A percentile compares a stretch with the other conserved stretches of the same genome.
Conservation (phyloP, 352 stramenopile species). For the Globisporangium heterothallicum region DNA sequence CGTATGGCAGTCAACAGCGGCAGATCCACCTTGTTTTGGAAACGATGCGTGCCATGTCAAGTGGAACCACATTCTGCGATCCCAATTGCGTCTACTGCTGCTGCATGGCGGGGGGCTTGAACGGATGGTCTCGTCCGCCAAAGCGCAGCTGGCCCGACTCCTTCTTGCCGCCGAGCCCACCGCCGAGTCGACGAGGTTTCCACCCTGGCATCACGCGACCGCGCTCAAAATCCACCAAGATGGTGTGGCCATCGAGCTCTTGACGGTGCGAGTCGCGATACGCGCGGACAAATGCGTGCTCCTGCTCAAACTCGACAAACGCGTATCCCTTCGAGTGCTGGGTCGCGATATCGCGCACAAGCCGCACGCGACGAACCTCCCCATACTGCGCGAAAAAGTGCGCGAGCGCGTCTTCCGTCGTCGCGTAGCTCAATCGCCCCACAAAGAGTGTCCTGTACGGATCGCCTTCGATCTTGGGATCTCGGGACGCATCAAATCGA, state of each 20-base stretch:
- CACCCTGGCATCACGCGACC: constrained; percentile 72
- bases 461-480: constrained; percentile 62
- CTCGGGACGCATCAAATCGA: constrained; percentile 43
- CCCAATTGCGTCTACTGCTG: too few species aligned
- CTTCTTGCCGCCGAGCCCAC: constrained; percentile 69
- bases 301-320: constrained; percentile 66
- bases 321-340: constrained; percentile 69
- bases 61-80: too few species aligned
- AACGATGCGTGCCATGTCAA: too few species aligned
- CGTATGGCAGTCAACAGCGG: too few species aligned
- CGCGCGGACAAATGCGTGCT: constrained; percentile 48
- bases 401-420: constrained; percentile 41
- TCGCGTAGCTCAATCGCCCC: constrained; percentile 48
- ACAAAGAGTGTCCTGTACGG: constrained; percentile 72
- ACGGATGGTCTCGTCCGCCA: constrained; percentile 68
- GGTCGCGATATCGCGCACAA: constrained; percentile 64
- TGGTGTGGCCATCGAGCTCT: constrained; percentile 46
- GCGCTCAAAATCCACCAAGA: constrained; percentile 79
- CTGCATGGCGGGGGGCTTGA: constrained; percentile 31
- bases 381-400: constrained; percentile 46
- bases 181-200: constrained; percentile 76
- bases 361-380: constrained; percentile 35
- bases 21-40: too few species aligned
- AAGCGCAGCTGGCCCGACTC: constrained; percentile 83
- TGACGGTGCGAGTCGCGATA: constrained; percentile 51